Evolutionary conservation across 1,284 basidiomycete genomes (phyloP).

Genomic region (Spongiforma sp.): DNA sequence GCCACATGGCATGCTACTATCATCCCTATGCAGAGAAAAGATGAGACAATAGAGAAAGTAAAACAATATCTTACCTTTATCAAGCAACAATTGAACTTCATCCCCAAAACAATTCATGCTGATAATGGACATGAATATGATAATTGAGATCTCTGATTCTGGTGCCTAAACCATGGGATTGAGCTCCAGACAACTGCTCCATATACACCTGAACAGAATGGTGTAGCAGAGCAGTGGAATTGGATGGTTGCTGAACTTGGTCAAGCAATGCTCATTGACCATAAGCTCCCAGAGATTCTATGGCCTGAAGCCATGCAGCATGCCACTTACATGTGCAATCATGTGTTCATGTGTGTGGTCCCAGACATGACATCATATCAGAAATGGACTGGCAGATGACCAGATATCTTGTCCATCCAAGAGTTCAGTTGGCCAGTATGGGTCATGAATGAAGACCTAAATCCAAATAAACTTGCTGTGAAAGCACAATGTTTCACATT

Average conservation of each 20-base stretch:
- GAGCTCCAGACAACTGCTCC: background rate
- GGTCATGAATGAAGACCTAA: too few species aligned
- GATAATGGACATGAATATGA: background rate
- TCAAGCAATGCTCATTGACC: background rate
- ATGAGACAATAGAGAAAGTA: background rate
- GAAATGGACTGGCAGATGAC: too few species aligned
- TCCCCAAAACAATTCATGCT: background rate
- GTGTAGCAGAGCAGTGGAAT: background rate
- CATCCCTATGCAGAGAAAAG: background rate
- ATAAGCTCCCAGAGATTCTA: background rate
- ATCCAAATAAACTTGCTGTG: too few species aligned
- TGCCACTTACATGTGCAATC: background rate
- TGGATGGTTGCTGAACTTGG: background rate
- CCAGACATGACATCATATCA: too few species aligned
- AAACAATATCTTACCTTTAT: background rate
- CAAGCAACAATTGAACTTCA: background rate
- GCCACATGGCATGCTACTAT: background rate
- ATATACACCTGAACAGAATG: background rate
- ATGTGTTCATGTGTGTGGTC: background rate
- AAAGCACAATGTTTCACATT: too few species aligned
- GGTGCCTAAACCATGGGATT: background rate
- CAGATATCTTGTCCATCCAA: too few species aligned
- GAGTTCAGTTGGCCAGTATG: too few species aligned
- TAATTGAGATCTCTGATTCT: background rate
- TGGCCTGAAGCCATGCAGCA: background rate